Evolutionary conservation across 2,329 filamentous ascomycete genomes (phyloP).

Genomic region (Laburnicola sp.): DNA sequence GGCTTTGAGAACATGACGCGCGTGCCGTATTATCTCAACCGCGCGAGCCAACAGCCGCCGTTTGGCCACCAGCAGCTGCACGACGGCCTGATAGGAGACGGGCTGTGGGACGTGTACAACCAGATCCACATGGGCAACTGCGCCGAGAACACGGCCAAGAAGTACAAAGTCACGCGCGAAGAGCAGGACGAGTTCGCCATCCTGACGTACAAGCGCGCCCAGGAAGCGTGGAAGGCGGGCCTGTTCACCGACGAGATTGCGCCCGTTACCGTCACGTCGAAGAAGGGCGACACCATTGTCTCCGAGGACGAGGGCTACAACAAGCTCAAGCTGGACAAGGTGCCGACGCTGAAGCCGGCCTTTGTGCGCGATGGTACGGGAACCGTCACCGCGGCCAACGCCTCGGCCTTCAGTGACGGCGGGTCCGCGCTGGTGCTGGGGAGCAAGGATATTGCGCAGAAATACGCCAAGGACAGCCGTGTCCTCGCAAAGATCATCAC

Average conservation of each 20-base stretch:
- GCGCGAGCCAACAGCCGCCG: conserved; percentile 77
- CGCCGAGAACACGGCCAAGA: conserved; percentile 92
- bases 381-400: conserved; percentile 92
- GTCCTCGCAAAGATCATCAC: conserved; percentile 86
- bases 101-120: conserved; percentile 94
- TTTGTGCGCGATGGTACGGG: conserved; percentile 88
- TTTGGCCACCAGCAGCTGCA: conserved; percentile 88
- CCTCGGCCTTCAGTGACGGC: conserved; percentile 92
- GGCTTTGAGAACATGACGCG: conserved; percentile 99
- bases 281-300: conserved; percentile 77
- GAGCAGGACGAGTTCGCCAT: conserved; percentile 92
- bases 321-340: conserved; percentile 83
- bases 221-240: conserved; percentile 81
- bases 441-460: conserved; percentile 75
- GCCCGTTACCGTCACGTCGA: conserved; percentile 80
- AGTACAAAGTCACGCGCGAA: conserved; percentile 76
- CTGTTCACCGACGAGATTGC: conserved; percentile 88
- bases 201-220: conserved; percentile 82
- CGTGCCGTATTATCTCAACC: conserved; percentile 86
- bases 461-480: conserved; percentile 76
- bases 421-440: conserved; percentile 86
- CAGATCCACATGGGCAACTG: conserved; percentile 98
- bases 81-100: conserved; percentile 92
- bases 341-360: conserved; percentile 84
- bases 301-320: conserved; percentile 87